Base-by-base conservation (phyloP, 176 grass and related monocot genomes). In the Saccharum officinarum region DNA sequence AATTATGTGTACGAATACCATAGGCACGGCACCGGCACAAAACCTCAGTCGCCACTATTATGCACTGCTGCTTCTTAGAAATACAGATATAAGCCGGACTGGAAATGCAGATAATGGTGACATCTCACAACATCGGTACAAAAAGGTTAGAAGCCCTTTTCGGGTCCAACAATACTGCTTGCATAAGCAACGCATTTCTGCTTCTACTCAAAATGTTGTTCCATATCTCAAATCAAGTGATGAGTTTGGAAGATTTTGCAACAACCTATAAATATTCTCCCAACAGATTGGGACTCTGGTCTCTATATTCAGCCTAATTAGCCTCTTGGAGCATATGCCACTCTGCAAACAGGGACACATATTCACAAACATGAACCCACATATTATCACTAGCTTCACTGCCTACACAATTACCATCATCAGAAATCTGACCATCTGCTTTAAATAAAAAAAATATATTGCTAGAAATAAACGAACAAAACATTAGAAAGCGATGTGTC, bases 321-420 rank as follows among this genome's bases (percentile, higher is more conserved):
- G 47, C 65, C 34, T 28, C 78, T 90, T 77, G 39, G 75, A 44
- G 41, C 78, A 81, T 73, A 84, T 71, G 77, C 30, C 75, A 49
- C 72, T 71, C 65, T 37, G 78, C 59, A 82, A 61, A 67, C 33
- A 71, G 87, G 75, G 59, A 62, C 18, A 15, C 20, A 33, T 81
- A 84, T 73, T 71, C 75, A 78, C 76, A 71, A 84, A 70, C 84
- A 81, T 26, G 34, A 80, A 82, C 39, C 85, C 15, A 80, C 25
- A 42, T 82, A 1, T 71, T 10, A 22, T 72, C 65, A 55, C 65
- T 26, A 82, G 40, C 64, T 77, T 86, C 78, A 57, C 23, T 15
- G 79, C 41, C 83, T 64, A 65, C 49, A 37, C 34, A 57, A 66
- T 82, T 59, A 90, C 31, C 30, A 38, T 50, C 69, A 80, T n/a